Percentiles rank a stretch among this genome's conserved stretches.
phyloP scores from a whole-genome alignment of 1,139 yeast genomes.

The Saccharomyces uvarum region DNA sequence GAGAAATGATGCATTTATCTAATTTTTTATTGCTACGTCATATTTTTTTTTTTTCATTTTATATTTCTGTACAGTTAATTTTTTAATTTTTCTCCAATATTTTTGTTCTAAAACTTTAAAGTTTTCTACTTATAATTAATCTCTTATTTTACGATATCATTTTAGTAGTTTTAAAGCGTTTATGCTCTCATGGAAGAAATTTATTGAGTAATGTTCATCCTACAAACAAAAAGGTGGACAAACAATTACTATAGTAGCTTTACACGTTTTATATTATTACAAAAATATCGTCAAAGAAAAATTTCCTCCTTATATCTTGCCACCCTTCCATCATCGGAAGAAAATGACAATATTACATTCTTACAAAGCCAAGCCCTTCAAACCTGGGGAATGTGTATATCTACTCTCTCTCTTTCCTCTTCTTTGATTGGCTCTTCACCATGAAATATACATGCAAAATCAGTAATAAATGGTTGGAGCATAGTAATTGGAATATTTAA shows the following conservation, averaged over 20 bases:
- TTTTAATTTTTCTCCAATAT: neutral
- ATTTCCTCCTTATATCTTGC: neutral
- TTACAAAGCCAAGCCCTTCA: constrained; percentile 12
- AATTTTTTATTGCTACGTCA: neutral
- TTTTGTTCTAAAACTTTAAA: no score
- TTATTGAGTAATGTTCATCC: neutral
- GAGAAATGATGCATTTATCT: neutral
- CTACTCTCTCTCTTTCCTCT: constrained; percentile 31
- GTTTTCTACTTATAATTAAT: no score
- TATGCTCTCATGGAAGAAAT: neutral
- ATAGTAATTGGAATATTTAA: constrained; percentile 63
- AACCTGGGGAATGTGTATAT: constrained; percentile 34
- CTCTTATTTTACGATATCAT: no score
- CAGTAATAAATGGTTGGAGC: constrained; percentile 54
- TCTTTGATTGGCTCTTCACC: constrained; percentile 37
- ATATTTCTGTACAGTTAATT: neutral
- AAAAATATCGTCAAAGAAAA: neutral
- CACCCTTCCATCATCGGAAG: neutral
- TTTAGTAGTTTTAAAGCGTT: no score
- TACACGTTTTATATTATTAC: neutral
- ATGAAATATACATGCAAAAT: constrained; percentile 58
- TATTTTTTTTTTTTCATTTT: neutral
- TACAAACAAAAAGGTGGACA: neutral
- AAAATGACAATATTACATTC: neutral
- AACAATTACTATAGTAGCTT: neutral